phyloP scores from a whole-genome alignment of 2,329 filamentous ascomycete genomes.

The Scytalidium lignicola region DNA sequence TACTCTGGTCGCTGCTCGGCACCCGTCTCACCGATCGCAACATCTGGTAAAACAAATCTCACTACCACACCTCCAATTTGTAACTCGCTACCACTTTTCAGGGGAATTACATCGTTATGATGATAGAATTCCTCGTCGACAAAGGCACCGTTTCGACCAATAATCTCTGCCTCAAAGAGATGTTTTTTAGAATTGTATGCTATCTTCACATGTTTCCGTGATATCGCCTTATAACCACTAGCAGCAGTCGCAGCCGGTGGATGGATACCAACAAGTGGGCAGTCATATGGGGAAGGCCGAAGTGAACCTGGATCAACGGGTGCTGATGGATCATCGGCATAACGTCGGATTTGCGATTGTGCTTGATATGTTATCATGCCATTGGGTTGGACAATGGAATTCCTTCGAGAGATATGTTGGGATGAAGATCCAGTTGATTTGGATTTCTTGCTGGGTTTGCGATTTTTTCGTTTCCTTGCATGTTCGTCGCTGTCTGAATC shows the following conservation, averaged over 20 bases:
- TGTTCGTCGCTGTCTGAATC: constrained; percentile 53
- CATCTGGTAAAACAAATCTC: constrained; percentile 62
- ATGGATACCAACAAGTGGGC: constrained; percentile 67
- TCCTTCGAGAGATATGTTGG: constrained; percentile 24
- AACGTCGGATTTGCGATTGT: constrained; percentile 34
- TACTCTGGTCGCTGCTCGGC: constrained; percentile 45
- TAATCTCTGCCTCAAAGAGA: constrained; percentile 57
- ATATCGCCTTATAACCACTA: constrained; percentile 65
- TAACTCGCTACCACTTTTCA: constrained; percentile 61
- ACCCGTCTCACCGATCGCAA: constrained; percentile 51
- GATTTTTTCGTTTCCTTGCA: constrained; percentile 39
- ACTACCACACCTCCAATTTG: constrained; percentile 69
- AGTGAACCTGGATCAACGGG: constrained; percentile 55
- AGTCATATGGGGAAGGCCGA: constrained; percentile 55
- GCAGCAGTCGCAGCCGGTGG: constrained; percentile 59
- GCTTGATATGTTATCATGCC: constrained; percentile 41
- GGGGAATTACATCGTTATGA: constrained; percentile 47
- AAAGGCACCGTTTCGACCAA: constrained; percentile 63
- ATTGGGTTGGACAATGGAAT: constrained; percentile 23
- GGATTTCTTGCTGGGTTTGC: constrained; percentile 31
- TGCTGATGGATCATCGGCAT: constrained; percentile 54
- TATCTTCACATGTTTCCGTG: constrained; percentile 68
- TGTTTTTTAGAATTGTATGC: constrained; percentile 59
- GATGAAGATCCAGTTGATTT: constrained; percentile 41
- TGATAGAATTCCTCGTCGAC: constrained; percentile 53